Percentiles rank a stretch among this genome's conserved stretches.
These are phyloP conservation scores for Colletotrichum siamense DNA, from an alignment of 2,329 filamentous ascomycete species.

Conservation along the genomic window DNA sequence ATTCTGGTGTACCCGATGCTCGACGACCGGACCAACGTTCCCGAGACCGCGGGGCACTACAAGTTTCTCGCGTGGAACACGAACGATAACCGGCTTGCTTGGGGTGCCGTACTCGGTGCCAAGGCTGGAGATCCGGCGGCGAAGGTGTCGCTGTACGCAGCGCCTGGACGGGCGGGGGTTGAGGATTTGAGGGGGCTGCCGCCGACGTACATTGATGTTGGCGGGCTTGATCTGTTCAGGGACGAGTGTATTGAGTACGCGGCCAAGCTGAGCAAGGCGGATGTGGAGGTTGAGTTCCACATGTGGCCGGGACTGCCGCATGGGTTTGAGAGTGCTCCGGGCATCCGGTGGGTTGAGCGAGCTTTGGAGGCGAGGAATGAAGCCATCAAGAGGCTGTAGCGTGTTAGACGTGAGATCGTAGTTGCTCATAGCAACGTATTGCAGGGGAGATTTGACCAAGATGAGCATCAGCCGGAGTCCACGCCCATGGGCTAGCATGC, in stretches of 20 bases:
- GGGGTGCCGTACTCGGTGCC: constrained; percentile 25
- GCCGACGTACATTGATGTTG: constrained; percentile 42
- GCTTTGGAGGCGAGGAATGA: constrained; percentile 27
- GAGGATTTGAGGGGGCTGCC: constrained; percentile 34
- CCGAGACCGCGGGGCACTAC: not conserved
- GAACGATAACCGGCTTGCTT: constrained; percentile 25
- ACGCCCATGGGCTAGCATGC: too few relatives aligned
- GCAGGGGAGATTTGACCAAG: not conserved
- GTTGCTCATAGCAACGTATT: not conserved
- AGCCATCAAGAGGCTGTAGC: constrained; percentile 10
- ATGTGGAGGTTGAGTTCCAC: constrained; percentile 43
- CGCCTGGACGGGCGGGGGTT: constrained; percentile 26
- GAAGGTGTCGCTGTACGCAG: constrained; percentile 24
- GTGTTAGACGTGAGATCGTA: not conserved
- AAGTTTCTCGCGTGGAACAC: constrained; percentile 24
- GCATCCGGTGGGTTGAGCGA: constrained; percentile 21
- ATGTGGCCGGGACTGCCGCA: constrained; percentile 46
- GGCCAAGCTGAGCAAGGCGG: constrained; percentile 32
- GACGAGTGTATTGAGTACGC: constrained; percentile 38
- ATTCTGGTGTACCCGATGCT: constrained; percentile 39
- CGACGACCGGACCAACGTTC: constrained; percentile 29
- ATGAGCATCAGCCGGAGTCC: not conserved
- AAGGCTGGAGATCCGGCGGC: constrained; percentile 20
- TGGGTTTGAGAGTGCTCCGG: constrained; percentile 33
- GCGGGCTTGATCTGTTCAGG: constrained; percentile 42